Evolutionary conservation across 768 basidiomycete species (phyloP).

Genomic region (Pleurotus giganteus): DNA sequence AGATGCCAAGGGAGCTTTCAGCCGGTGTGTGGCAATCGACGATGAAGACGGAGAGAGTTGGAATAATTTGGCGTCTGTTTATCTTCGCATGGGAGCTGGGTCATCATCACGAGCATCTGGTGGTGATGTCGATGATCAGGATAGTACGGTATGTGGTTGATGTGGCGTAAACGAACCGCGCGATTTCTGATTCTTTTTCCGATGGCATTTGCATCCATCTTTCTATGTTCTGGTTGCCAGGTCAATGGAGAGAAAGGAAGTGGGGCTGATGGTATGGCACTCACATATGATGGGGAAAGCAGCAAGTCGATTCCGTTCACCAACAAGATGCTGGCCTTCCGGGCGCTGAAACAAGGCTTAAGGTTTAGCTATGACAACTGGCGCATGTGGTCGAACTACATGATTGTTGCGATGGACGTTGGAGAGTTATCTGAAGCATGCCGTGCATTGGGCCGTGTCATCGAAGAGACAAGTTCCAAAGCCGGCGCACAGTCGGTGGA

Average conservation of each 20-base stretch:
- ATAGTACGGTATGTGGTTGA: constrained; percentile 15
- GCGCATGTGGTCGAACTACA: constrained; percentile 99
- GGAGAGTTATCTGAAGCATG: constrained; percentile 89
- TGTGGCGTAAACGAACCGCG: background rate
- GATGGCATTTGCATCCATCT: constrained; percentile 11
- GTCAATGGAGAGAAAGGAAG: constrained; percentile 2
- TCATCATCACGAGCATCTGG: background rate
- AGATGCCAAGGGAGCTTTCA: constrained; percentile 80
- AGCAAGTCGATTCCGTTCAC: constrained; percentile 50
- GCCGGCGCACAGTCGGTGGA: constrained; percentile 63
- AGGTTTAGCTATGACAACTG: constrained; percentile 86
- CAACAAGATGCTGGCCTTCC: constrained; percentile 87
- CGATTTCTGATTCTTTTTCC: constrained; percentile 3
- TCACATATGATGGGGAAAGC: constrained; percentile 17
- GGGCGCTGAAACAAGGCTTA: constrained; percentile 88
- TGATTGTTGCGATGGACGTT: constrained; percentile 89
- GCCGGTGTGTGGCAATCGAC: constrained; percentile 84
- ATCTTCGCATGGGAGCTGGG: constrained; percentile 72
- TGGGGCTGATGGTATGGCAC: background rate
- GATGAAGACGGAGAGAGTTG: constrained; percentile 98
- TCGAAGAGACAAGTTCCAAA: constrained; percentile 67
- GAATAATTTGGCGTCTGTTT: constrained; percentile 95
- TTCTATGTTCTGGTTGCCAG: background rate
- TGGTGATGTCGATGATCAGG: constrained; percentile 18
- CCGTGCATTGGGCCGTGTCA: constrained; percentile 77